Conservation (phyloP, 1,284 basidiomycete genomes). For the Cryptococcus sp. region DNA sequence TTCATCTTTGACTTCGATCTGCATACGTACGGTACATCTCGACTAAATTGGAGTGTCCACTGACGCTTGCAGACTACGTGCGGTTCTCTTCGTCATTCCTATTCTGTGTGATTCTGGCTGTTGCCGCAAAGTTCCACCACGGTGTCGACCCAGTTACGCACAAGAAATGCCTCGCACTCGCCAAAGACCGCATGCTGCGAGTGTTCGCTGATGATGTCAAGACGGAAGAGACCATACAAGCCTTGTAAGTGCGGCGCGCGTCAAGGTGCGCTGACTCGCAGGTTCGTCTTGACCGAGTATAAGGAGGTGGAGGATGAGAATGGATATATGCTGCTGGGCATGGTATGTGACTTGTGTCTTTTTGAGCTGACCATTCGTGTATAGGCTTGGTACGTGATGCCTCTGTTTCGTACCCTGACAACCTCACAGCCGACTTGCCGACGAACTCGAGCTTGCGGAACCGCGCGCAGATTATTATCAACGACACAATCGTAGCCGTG, state of each 20-base stretch:
- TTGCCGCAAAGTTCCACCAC: slow-evolving; percentile 8
- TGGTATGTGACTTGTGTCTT: slow-evolving; percentile 4
- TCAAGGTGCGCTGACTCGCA: neutral
- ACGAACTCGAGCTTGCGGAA: slow-evolving; percentile 6
- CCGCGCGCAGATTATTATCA: slow-evolving; percentile 6
- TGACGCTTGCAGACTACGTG: slow-evolving; percentile 7
- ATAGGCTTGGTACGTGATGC: slow-evolving; percentile 6
- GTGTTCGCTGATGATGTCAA: slow-evolving; percentile 12
- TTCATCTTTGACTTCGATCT: slow-evolving; percentile 10
- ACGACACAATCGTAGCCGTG: slow-evolving; percentile 9
- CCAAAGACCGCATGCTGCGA: slow-evolving; percentile 14
- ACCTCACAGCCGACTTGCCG: slow-evolving; percentile 9
- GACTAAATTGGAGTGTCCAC: neutral
- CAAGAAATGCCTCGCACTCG: slow-evolving; percentile 11
- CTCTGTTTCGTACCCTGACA: neutral
- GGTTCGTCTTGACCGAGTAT: slow-evolving; percentile 15
- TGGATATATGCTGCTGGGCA: slow-evolving; percentile 12
- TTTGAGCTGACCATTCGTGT: neutral
- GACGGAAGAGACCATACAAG: slow-evolving; percentile 16
- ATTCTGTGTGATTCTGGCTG: slow-evolving; percentile 13
- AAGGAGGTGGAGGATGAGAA: slow-evolving; percentile 16
- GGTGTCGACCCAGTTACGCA: neutral
- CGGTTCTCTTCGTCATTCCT: slow-evolving; percentile 10
- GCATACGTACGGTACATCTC: slow-evolving; percentile 11
- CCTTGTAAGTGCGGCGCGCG: slow-evolving; percentile 3